Percentiles rank a stretch among this genome's conserved stretches.
Evolutionary conservation across 2,329 filamentous ascomycete species (phyloP).

Genomic region (Diplodia sapinea): DNA sequence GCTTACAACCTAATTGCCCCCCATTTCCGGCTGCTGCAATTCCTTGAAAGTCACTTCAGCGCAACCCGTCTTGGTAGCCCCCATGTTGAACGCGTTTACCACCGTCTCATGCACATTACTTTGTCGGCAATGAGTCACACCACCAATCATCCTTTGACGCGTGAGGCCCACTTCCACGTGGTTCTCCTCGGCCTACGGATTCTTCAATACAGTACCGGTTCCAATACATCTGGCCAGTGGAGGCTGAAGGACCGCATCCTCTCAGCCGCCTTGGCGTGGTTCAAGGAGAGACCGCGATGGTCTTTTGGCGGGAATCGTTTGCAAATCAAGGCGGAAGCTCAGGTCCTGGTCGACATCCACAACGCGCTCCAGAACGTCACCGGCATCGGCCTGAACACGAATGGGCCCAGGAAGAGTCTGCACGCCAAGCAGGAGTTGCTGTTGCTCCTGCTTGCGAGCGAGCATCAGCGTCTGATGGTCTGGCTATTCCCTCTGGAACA

Average conservation of each 20-base stretch:
- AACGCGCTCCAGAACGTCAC: conserved; percentile 68
- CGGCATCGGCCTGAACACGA: conserved; percentile 58
- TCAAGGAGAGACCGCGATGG: conserved; percentile 69
- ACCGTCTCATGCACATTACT: conserved; percentile 79
- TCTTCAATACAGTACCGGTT: conserved; percentile 70
- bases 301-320: conserved; percentile 93
- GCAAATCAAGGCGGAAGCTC: conserved; percentile 91
- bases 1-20: conserved; percentile 85
- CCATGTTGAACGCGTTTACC: conserved; percentile 81
- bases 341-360: conserved; percentile 77
- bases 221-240: conserved; percentile 72
- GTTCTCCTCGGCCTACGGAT: conserved; percentile 82
- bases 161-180: conserved; percentile 90
- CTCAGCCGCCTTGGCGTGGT: conserved; percentile 88
- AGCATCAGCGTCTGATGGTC: conserved; percentile 80
- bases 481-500: conserved; percentile 86
- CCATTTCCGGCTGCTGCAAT: conserved; percentile 83
- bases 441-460: conserved; percentile 78
- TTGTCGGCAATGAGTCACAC: conserved; percentile 74
- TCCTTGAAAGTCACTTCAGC: conserved; percentile 93
- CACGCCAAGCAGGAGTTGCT: conserved; percentile 84
- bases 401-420: conserved; percentile 66
- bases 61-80: conserved; percentile 84
- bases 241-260: conserved; percentile 87
- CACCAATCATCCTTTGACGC: conserved; percentile 80